A percentile compares a stretch with the other conserved stretches of the same genome.
phyloP scores from a whole-genome alignment of 2,329 filamentous ascomycete species.

The Fusarium sp. region DNA sequence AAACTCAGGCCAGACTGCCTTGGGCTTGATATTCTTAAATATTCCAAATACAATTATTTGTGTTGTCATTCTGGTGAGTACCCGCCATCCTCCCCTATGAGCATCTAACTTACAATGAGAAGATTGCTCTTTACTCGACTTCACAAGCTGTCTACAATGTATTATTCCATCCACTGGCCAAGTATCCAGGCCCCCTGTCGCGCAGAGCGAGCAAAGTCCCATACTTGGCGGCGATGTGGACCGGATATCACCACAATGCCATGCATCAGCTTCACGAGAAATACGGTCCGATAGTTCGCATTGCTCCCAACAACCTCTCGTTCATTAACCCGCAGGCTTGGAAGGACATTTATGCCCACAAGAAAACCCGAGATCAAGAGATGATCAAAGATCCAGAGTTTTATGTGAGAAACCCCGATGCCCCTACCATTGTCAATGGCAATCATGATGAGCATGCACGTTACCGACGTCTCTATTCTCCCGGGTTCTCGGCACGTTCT shows the following conservation, averaged over 20 bases:
- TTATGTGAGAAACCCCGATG: slow-evolving; percentile 14
- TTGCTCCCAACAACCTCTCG: slow-evolving; percentile 25
- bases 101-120: background rate
- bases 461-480: slow-evolving; percentile 21
- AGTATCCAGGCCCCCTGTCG: slow-evolving; percentile 13
- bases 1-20: background rate
- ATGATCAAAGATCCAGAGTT: slow-evolving; percentile 19
- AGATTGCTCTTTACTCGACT: slow-evolving; percentile 2
- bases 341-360: slow-evolving; percentile 28
- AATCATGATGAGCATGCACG: slow-evolving; percentile 21
- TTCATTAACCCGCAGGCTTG: slow-evolving; percentile 24
- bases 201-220: slow-evolving; percentile 15
- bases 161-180: slow-evolving; percentile 16
- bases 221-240: slow-evolving; percentile 10
- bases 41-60: slow-evolving; percentile 5
- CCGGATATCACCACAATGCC: slow-evolving; percentile 4
- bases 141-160: slow-evolving; percentile 13
- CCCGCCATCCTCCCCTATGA: background rate
- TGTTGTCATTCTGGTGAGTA: slow-evolving; percentile 12
- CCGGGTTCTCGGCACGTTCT: slow-evolving; percentile 18
- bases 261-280: slow-evolving; percentile 18
- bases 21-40: background rate
- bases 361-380: slow-evolving; percentile 15
- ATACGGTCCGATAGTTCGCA: slow-evolving; percentile 23
- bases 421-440: slow-evolving; percentile 19